Evolutionary conservation across 164 flowering plant genomes (phyloP).

Genomic region (Vitis rotundifolia): DNA sequence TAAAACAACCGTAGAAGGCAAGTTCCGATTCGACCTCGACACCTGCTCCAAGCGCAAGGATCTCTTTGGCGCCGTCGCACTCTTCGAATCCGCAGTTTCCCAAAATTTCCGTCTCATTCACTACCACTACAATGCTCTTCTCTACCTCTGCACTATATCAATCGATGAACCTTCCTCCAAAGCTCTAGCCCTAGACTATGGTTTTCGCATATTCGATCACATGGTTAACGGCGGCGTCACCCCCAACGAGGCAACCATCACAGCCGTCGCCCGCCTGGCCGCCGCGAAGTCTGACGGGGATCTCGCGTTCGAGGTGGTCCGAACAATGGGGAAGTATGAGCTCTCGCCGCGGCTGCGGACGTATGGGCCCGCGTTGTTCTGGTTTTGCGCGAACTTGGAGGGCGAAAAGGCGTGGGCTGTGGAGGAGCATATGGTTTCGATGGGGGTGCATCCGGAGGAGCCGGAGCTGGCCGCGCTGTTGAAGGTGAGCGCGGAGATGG

Average conservation of each 20-base stretch:
- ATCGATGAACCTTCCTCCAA: conserved; percentile 26
- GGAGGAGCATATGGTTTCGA: conserved; percentile 58
- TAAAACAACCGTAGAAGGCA: conserved; percentile 34
- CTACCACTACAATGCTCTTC: conserved; percentile 61
- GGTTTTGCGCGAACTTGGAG: conserved; percentile 50
- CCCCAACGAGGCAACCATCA: conserved; percentile 79
- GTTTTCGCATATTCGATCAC: conserved; percentile 54
- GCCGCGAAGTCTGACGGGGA: conserved; percentile 75
- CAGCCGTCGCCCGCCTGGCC: conserved; percentile 68
- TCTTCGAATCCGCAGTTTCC: conserved; percentile 55
- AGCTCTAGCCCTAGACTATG: conserved; percentile 42
- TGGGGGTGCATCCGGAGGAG: conserved; percentile 61
- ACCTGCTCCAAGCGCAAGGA: conserved; percentile 65
- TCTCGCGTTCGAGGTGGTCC: conserved; percentile 60
- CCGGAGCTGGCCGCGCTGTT: conserved; percentile 61
- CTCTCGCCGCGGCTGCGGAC: conserved; percentile 58
- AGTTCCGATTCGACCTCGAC: conserved; percentile 54
- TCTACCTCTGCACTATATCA: conserved; percentile 69
- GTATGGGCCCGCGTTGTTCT: conserved; percentile 65
- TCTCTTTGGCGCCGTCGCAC: conserved; percentile 57
- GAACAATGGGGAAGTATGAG: conserved; percentile 34
- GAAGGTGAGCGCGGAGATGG: conserved; percentile 49
- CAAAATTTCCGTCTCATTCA: conserved; percentile 39
- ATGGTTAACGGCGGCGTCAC: conserved; percentile 41
- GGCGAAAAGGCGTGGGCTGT: conserved; percentile 74